These are phyloP conservation scores for Mycena vitilis DNA, from an alignment of 768 basidiomycete genomes.

Conservation along the genomic window DNA sequence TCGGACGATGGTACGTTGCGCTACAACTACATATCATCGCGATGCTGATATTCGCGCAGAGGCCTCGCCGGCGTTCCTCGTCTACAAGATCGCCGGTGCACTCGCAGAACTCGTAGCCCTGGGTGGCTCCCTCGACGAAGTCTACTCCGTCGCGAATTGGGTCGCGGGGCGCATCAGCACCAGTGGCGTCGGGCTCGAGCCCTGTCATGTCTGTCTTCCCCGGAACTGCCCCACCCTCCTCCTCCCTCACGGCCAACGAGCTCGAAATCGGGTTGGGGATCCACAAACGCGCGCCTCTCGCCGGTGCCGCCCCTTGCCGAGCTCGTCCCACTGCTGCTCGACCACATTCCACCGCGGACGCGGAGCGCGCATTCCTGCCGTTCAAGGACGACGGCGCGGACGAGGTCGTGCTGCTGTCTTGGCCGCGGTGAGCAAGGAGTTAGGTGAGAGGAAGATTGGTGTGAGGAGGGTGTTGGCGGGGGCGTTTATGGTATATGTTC, in stretches of 20 bases:
- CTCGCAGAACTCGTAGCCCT: constrained; percentile 74
- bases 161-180: constrained; percentile 78
- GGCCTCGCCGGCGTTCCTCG: constrained; percentile 86
- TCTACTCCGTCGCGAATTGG: constrained; percentile 74
- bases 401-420: constrained; percentile 71
- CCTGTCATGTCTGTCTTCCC: too few species aligned
- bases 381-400: constrained; percentile 63
- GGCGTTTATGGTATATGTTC: too few species aligned
- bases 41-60: constrained; percentile 55
- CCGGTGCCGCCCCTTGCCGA: constrained; percentile 78
- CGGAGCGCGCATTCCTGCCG: constrained; percentile 81
- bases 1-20: constrained; percentile 82
- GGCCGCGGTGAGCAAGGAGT: too few species aligned
- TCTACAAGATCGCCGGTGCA: constrained; percentile 93
- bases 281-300: constrained; percentile 81
- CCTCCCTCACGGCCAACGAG: constrained; percentile 69
- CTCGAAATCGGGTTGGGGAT: constrained; percentile 94
- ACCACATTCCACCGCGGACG: constrained; percentile 79
- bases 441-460: too few species aligned
- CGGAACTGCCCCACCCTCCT: constrained; percentile 71
- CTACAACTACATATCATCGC: not conserved
- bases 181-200: too few species aligned
- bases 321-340: constrained; percentile 77
- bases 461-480: too few species aligned
- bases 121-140: constrained; percentile 76